Evolutionary conservation across 108 stramenopile genomes (phyloP).

Genomic region (Skeletonema menzelii): DNA sequence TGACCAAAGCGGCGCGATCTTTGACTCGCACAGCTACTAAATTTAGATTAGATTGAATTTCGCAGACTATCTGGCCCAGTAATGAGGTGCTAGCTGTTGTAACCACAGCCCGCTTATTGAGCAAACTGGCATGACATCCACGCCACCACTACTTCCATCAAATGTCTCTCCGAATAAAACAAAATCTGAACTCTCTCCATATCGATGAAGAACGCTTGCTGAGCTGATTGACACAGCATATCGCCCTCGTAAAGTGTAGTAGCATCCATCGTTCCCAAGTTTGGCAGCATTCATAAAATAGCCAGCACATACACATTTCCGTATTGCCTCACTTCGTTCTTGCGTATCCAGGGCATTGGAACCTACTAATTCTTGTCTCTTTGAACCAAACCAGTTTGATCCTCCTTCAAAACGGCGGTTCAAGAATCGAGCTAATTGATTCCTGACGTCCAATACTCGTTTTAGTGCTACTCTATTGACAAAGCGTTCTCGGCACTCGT

Average conservation of each 20-base stretch:
- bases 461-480: constrained; percentile 76
- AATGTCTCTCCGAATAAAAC: constrained; percentile 80
- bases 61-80: constrained; percentile 82
- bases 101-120: constrained; percentile 95
- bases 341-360: constrained; percentile 44
- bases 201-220: constrained; percentile 68
- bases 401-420: constrained; percentile 49
- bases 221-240: constrained; percentile 66
- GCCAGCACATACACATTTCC: constrained; percentile 89
- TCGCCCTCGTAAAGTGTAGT: constrained; percentile 87
- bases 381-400: constrained; percentile 36
- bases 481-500: constrained; percentile 83
- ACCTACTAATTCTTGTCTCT: constrained; percentile 36
- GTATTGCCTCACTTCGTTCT: constrained; percentile 67
- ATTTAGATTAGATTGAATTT: neutral
- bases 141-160: constrained; percentile 78
- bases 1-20: constrained; percentile 15
- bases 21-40: neutral
- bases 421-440: constrained; percentile 75
- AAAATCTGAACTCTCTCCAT: constrained; percentile 69
- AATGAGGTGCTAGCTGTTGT: constrained; percentile 96
- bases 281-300: constrained; percentile 95
- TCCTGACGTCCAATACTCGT: constrained; percentile 71
- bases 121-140: constrained; percentile 83
- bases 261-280: constrained; percentile 89